phyloP scores from a whole-genome alignment of 345 rosid species.

The Lumnitzera racemosa region DNA sequence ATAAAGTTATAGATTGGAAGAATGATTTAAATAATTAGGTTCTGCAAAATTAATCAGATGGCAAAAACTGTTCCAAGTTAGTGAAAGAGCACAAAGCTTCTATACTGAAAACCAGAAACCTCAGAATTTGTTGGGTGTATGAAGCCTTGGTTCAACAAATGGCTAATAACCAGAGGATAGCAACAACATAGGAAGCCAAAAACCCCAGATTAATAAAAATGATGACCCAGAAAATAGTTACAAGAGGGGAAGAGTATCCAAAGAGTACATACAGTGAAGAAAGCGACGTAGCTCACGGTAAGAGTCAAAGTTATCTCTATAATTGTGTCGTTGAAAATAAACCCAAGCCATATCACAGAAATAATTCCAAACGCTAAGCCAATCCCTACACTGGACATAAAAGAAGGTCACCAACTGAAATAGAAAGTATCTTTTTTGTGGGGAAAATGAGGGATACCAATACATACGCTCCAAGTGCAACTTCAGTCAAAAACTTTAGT shows the following conservation, averaged over 20 bases:
- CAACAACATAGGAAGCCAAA: too few species aligned
- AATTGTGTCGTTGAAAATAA: constrained; percentile 86
- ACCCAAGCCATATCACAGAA: constrained; percentile 90
- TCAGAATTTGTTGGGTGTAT: too few species aligned
- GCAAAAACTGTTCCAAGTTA: too few species aligned
- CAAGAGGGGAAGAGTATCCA: not conserved
- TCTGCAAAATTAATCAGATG: too few species aligned
- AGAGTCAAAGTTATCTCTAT: constrained; percentile 82
- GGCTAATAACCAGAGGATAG: too few species aligned
- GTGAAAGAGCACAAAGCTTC: too few species aligned
- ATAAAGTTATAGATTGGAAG: too few species aligned
- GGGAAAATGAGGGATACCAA: constrained; percentile 14
- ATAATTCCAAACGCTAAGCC: constrained; percentile 86
- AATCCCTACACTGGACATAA: constrained; percentile 67
- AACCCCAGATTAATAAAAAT: too few species aligned
- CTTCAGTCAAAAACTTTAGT: constrained; percentile 57
- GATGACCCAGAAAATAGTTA: too few species aligned
- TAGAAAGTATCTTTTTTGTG: not conserved
- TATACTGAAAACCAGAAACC: too few species aligned
- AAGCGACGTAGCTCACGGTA: constrained; percentile 90
- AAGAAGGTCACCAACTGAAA: constrained; percentile 13
- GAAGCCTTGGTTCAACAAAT: too few species aligned
- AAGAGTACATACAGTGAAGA: constrained; percentile 65
- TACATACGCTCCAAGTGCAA: constrained; percentile 89
- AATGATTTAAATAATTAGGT: too few species aligned